phyloP scores from a whole-genome alignment of 805 yeast genomes.

The Saccharomycopsis selenospora region DNA sequence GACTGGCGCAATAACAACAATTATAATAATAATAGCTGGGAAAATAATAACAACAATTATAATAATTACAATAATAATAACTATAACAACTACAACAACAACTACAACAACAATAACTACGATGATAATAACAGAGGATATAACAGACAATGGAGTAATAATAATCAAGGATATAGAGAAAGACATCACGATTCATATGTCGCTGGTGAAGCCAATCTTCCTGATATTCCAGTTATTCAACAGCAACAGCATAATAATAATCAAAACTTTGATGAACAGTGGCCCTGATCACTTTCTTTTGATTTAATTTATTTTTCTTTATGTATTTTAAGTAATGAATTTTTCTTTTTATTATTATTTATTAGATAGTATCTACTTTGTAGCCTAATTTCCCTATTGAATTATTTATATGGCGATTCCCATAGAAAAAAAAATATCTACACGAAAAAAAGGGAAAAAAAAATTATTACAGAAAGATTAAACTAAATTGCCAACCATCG shows the following conservation, averaged over 20 bases:
- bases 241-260: no score
- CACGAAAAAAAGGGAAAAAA: no score
- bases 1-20: background rate
- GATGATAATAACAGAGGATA: background rate
- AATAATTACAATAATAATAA: background rate
- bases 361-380: no score
- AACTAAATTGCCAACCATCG: no score
- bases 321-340: no score
- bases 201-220: background rate
- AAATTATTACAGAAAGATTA: no score
- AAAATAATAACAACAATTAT: background rate
- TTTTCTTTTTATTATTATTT: no score
- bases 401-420: no score
- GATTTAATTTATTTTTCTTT: no score
- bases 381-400: no score
- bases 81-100: background rate
- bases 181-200: slow-evolving; percentile 1
- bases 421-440: background rate
- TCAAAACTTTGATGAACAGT: no score
- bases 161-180: background rate
- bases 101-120: background rate
- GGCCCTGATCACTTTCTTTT: no score
- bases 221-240: background rate
- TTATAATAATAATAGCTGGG: background rate
- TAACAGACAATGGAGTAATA: background rate